Evolutionary conservation across 306 rosid species (phyloP).

Genomic region (Gastrolobium villosum): DNA sequence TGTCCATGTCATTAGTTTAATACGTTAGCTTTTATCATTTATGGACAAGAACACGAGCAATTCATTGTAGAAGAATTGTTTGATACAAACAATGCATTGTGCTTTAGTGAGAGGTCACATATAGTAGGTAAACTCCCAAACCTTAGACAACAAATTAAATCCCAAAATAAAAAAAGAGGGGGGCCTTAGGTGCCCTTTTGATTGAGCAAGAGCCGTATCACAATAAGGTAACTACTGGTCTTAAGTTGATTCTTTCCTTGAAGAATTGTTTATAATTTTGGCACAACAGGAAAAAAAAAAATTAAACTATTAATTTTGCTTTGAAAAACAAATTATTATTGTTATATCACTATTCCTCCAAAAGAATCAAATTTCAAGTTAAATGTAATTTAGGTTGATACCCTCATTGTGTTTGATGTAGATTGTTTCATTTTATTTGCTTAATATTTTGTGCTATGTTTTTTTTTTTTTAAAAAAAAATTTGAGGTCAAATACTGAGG

Average conservation of each 20-base stretch:
- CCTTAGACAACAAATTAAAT: not conserved
- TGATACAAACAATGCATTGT: not conserved
- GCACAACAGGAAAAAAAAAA: too few species aligned
- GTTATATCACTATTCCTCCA: too few species aligned
- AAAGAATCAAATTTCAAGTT: too few species aligned
- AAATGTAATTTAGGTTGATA: too few species aligned
- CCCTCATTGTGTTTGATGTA: too few species aligned
- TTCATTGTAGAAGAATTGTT: not conserved
- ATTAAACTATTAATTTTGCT: too few species aligned
- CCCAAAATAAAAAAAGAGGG: not conserved
- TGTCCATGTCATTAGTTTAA: slow-evolving; percentile 25
- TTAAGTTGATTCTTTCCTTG: not conserved
- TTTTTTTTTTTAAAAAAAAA: too few species aligned
- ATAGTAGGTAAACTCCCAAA: not conserved
- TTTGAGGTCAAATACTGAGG: too few species aligned
- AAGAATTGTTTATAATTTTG: too few species aligned
- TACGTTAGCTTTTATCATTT: not conserved
- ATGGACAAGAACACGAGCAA: slow-evolving; percentile 11
- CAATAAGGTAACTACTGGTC: not conserved
- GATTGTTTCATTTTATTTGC: too few species aligned
- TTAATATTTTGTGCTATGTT: too few species aligned
- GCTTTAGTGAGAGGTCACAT: not conserved
- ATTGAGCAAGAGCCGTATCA: slow-evolving; percentile 31
- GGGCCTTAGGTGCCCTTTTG: slow-evolving; percentile 28
- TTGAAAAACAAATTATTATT: too few species aligned